A percentile compares a stretch with the other conserved stretches of the same genome.
These are phyloP conservation scores for Podospora didyma DNA, from an alignment of 495 filamentous ascomycete genomes.

Conservation along the genomic window DNA sequence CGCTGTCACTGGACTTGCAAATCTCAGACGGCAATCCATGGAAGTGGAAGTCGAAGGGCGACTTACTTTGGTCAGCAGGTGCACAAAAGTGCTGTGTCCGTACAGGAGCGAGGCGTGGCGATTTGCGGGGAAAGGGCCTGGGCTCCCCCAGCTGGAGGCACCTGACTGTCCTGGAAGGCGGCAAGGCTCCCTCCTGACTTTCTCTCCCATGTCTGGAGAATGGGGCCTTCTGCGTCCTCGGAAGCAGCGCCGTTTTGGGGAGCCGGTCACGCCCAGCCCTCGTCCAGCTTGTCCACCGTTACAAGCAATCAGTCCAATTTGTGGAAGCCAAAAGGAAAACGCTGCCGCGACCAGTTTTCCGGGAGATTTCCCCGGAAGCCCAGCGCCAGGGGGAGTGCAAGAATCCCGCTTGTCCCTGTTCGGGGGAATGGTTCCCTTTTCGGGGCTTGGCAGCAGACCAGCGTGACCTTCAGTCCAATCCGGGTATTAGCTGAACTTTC, in stretches of 20 bases:
- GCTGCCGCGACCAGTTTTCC: background rate
- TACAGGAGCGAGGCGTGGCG: constrained; percentile 17
- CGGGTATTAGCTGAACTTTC: constrained; percentile 23
- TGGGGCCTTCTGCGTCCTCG: constrained; percentile 2
- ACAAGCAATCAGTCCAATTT: too few species aligned
- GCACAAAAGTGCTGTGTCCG: background rate
- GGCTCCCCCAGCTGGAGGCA: constrained; percentile 17
- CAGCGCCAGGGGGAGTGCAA: background rate
- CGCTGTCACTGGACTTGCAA: too few species aligned
- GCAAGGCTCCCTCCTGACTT: constrained; percentile 33
- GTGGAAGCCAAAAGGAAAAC: background rate
- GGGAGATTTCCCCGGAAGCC: constrained; percentile 25
- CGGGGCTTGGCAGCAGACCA: constrained; percentile 10
- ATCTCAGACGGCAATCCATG: background rate
- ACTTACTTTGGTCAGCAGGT: background rate
- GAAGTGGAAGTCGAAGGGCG: background rate
- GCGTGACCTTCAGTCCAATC: constrained; percentile 20
- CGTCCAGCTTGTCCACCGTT: background rate
- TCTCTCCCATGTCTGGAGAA: background rate
- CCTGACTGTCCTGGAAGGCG: constrained; percentile 26
- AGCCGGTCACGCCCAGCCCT: background rate
- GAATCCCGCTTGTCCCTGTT: constrained; percentile 3
- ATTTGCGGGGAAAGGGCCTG: constrained; percentile 29
- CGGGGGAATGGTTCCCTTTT: constrained; percentile 17
- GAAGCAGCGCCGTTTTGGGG: constrained; percentile 22